phyloP scores from a whole-genome alignment of 164 flowering plant genomes.

The Houttuynia cordata region DNA sequence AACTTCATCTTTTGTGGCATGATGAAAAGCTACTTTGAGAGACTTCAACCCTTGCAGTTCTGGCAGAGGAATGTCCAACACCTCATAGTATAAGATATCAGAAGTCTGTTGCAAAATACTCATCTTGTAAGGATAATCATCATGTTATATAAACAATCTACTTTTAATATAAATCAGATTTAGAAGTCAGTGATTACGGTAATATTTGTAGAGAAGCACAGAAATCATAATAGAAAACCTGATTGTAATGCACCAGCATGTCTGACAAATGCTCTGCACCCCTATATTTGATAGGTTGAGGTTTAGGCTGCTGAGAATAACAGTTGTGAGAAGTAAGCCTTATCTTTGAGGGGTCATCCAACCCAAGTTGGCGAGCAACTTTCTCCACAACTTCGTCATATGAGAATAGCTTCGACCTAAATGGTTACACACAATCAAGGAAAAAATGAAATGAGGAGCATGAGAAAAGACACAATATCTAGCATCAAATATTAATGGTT shows the following conservation, averaged over 20 bases:
- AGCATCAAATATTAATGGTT: neutral
- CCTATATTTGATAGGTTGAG: constrained; percentile 79
- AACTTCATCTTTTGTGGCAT: constrained; percentile 78
- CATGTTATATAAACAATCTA: too few relatives aligned
- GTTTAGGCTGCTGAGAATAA: constrained; percentile 95
- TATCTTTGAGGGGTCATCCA: constrained; percentile 89
- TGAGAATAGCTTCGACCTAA: constrained; percentile 65
- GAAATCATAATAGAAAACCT: constrained; percentile 30
- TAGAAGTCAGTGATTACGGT: too few relatives aligned
- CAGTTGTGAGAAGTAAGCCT: constrained; percentile 90
- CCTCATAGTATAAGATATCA: constrained; percentile 89
- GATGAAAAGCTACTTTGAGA: constrained; percentile 85
- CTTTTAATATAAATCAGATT: too few relatives aligned
- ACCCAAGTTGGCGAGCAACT: constrained; percentile 62
- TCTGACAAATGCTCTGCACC: constrained; percentile 82
- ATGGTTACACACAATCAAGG: neutral
- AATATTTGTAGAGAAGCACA: neutral
- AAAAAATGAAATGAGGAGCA: neutral
- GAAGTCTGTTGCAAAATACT: constrained; percentile 38
- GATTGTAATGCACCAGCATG: constrained; percentile 87
- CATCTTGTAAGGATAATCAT: neutral
- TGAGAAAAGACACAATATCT: neutral
- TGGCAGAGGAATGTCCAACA: constrained; percentile 86
- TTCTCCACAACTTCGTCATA: constrained; percentile 93
- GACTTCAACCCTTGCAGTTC: constrained; percentile 84